A percentile compares a stretch with the other conserved stretches of the same genome.
These are phyloP conservation scores for Torulaspora franciscae DNA, from an alignment of 805 yeast genomes.

Conservation along the genomic window DNA sequence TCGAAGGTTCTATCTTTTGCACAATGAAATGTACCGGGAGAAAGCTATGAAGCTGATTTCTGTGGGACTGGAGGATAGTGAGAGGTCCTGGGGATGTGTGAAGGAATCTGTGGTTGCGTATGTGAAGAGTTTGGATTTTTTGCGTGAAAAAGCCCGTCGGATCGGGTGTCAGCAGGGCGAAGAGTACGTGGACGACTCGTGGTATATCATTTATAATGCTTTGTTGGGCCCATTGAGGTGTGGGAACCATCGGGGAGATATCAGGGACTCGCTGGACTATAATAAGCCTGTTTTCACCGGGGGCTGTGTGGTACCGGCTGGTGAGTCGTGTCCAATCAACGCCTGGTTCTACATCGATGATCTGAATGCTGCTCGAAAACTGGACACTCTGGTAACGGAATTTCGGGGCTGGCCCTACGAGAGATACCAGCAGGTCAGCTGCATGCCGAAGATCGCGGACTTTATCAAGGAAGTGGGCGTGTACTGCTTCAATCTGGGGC, in stretches of 20 bases:
- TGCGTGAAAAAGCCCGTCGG: slow-evolving; percentile 12
- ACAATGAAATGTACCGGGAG: slow-evolving; percentile 17
- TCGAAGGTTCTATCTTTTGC: slow-evolving; percentile 12
- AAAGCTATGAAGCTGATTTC: slow-evolving; percentile 9
- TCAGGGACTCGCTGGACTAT: slow-evolving; percentile 8
- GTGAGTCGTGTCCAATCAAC: slow-evolving; percentile 12
- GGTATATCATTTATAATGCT: slow-evolving; percentile 21
- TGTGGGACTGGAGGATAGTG: not conserved
- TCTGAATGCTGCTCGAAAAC: slow-evolving; percentile 10
- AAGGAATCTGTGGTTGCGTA: slow-evolving; percentile 3
- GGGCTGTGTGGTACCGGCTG: slow-evolving; percentile 9
- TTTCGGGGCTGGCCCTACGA: slow-evolving; percentile 13
- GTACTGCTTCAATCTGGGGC: slow-evolving; percentile 23
- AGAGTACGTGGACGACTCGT: slow-evolving; percentile 21
- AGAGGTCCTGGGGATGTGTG: slow-evolving; percentile 14
- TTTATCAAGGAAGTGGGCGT: slow-evolving; percentile 22
- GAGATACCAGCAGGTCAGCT: slow-evolving; percentile 13
- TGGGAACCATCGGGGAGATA: slow-evolving; percentile 7
- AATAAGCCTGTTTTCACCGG: slow-evolving; percentile 14
- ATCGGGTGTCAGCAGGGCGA: not conserved
- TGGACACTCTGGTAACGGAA: slow-evolving; percentile 17
- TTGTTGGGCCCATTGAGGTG: slow-evolving; percentile 12
- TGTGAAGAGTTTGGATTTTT: slow-evolving; percentile 15
- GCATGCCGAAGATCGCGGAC: slow-evolving; percentile 16
- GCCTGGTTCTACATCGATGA: slow-evolving; percentile 22